Conservation (phyloP, 2,329 filamentous ascomycete genomes). For the Botrytis deweyae region DNA sequence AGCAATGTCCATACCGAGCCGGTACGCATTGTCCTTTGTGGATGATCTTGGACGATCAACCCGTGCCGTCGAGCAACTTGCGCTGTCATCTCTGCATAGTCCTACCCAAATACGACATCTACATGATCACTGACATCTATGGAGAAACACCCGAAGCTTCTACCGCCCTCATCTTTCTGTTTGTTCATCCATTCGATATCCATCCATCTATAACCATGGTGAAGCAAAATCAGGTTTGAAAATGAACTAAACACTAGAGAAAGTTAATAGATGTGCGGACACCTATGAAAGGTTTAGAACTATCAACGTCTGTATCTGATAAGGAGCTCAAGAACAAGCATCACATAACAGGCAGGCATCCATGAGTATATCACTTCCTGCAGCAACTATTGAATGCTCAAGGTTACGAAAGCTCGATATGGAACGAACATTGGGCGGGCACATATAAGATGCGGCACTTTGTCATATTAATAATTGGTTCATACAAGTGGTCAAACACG, state of each 20-base stretch:
- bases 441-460: neutral
- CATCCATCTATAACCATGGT: neutral
- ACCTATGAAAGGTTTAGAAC: neutral
- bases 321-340: neutral
- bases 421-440: neutral
- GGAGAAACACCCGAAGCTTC: neutral
- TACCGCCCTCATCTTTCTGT: neutral
- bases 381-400: neutral
- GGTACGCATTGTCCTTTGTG: neutral
- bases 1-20: neutral
- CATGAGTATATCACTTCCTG: neutral
- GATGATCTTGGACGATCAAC: neutral
- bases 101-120: neutral
- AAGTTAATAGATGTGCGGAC: neutral
- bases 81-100: neutral
- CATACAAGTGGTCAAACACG: slow-evolving; percentile 5
- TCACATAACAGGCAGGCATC: neutral
- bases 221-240: neutral
- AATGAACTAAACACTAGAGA: neutral
- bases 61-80: neutral
- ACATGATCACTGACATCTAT: neutral
- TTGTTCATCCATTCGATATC: too few relatives aligned
- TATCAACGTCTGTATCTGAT: neutral
- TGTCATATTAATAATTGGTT: neutral
- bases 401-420: neutral